Evolutionary conservation across 345 rosid species (phyloP), one percentile per base, ranked within the genome.

Genomic region (Orychophragmus violaceus): DNA sequence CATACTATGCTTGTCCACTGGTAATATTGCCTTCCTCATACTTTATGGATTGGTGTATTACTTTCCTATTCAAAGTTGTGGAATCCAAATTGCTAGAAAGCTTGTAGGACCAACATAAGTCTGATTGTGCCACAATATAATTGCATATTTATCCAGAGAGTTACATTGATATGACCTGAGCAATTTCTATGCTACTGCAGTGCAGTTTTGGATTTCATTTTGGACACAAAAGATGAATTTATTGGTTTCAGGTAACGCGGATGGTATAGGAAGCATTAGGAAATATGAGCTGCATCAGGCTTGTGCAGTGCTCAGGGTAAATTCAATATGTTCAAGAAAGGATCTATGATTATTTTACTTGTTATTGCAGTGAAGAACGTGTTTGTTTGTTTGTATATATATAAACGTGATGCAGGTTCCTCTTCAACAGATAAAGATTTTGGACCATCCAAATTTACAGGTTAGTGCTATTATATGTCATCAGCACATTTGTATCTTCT

Each of bases 391-490:
- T 62, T 24, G 21, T 51, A 6, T 50, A 14, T 69, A 6, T 28
- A 28, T 28, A 22, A 52, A 51, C 27, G 8, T 69, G 74, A 27
- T 61, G 37, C 71, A 91, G 94, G 76, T 87, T 76, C 83, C 86
- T 24, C 63, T 62, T 62, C 74, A 83, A 66, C 88, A 85, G 51
- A 83, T 86, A 79, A 87, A 81, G 74, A 67, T 83, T 49, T 59
- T 83, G 75, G 88, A 92, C 75, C 85, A 81, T 68, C 88, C 86
- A 35, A 71, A 82, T 59, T 72, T 92, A 37, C 91, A 87, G 95
- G 97, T 87, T 44, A 19, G 30, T 66, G 3, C 9, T 18, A 19
- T 14, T 49, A 29, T 22, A 28, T 55, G 50, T 35, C 23, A 13
- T 36, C 8, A 19, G 41, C 8, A 30, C 37, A 42, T 48, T 3